Evolutionary conservation across 495 filamentous ascomycete species (phyloP).

Genomic region (Penicillium flavigenum): DNA sequence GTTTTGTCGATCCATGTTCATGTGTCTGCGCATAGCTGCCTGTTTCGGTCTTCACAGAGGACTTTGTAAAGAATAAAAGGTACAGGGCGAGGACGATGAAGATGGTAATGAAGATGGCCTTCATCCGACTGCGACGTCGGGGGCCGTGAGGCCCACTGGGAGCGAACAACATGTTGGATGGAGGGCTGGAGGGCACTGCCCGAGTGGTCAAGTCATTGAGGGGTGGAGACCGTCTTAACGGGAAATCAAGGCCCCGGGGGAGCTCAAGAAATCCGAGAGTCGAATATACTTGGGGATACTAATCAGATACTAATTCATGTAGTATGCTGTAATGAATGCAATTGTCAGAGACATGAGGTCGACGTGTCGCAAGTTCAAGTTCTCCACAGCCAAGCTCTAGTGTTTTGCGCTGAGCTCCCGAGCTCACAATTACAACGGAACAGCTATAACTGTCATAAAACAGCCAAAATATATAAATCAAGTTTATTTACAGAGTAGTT

Average conservation of each 20-base stretch:
- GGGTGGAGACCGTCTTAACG: not conserved
- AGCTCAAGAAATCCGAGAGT: constrained; percentile 3
- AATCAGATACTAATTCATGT: not conserved
- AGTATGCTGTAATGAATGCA: not conserved
- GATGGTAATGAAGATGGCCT: constrained; percentile 43
- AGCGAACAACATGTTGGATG: constrained; percentile 39
- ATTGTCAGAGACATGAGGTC: not conserved
- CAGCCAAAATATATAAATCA: not conserved
- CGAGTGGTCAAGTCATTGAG: constrained; percentile 16
- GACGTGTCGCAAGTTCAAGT: not conserved
- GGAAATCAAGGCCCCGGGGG: not conserved
- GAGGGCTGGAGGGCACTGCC: constrained; percentile 6
- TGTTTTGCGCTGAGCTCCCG: not conserved
- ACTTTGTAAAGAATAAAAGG: constrained; percentile 37
- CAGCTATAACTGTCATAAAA: too few relatives aligned
- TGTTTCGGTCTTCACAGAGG: constrained; percentile 18
- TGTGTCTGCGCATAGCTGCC: constrained; percentile 27
- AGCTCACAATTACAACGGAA: not conserved
- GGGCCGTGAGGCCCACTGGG: constrained; percentile 40
- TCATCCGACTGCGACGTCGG: constrained; percentile 45
- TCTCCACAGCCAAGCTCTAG: not conserved
- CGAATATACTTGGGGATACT: not conserved
- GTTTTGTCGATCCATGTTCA: constrained; percentile 13
- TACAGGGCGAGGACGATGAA: constrained; percentile 42
- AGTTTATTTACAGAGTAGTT: not conserved